Evolutionary conservation across 108 stramenopile genomes (phyloP), one percentile per base, ranked within the genome.

Genomic region (Skeletonema tropicum): DNA sequence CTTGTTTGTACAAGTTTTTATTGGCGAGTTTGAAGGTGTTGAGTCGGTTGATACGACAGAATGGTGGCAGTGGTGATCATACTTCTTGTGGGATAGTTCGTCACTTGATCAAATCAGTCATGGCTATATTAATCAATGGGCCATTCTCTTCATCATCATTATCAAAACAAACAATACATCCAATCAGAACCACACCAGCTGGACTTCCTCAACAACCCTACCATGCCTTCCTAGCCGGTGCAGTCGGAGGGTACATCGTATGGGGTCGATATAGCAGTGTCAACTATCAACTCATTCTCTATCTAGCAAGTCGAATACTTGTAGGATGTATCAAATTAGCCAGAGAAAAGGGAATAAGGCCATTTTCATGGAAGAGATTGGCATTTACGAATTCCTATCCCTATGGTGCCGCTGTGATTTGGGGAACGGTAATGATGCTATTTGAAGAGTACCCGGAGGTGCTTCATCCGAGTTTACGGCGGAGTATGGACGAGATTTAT

Each of bases 401-500:
- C 21, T 66, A 80, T 46, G 63, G 83, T 21, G 88, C 91, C 9
- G 92, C 92, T 2, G 64, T 80, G 1, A 75, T 92, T 21, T 95
- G 94, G 94, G 94, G 88, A 2, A 79, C 81, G 3, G 90, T 91
- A 8, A 95, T 95, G 94, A 66, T 87, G 39, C 60, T 95, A 32
- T 95, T 90, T 75, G 92, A 95, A 70, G 88, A 91, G 64, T 83
- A 83, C 71, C 94, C 94, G 5, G 77, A 93, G 36, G 86, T 90
- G 5, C 75, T 95, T 45, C 92, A 95, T 66, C 88, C 85, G 26
- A 90, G 88, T 35, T 84, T 95, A 68, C 86, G 75, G 58, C 63
- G 73, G 45, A 91, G 90, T 74, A 95, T 95, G 94, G 92, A 95
- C 74, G 94, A 93, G 63, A 92, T 95, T 57, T 95, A 92, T 81